Percentiles rank a stretch among this genome's conserved stretches.
Evolutionary conservation across 2,329 filamentous ascomycete genomes (phyloP).

Genomic region (Blumeriella jaapii): DNA sequence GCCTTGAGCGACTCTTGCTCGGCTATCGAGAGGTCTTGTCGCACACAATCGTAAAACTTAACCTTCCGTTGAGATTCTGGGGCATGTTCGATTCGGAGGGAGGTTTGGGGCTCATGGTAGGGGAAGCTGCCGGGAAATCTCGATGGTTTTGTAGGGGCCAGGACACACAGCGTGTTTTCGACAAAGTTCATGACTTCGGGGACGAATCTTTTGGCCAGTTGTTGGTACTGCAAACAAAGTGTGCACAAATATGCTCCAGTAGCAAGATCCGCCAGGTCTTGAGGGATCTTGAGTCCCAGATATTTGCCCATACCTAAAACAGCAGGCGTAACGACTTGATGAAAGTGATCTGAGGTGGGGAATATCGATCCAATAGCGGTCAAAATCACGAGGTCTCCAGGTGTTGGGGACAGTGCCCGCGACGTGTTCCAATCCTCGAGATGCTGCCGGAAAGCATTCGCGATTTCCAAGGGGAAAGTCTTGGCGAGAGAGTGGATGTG

Average conservation of each 20-base stretch:
- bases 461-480: constrained; percentile 67
- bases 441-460: constrained; percentile 64
- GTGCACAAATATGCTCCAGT: constrained; percentile 71
- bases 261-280: constrained; percentile 52
- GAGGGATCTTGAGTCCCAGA: constrained; percentile 64
- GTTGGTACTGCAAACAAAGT: constrained; percentile 72
- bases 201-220: constrained; percentile 72
- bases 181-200: constrained; percentile 80
- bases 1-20: constrained; percentile 35
- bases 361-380: constrained; percentile 78
- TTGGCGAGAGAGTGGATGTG: constrained; percentile 91
- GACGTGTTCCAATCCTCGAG: constrained; percentile 43
- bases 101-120: constrained; percentile 41
- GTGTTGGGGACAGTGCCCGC: constrained; percentile 41
- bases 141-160: constrained; percentile 45
- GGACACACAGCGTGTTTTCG: constrained; percentile 57
- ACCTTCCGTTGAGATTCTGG: constrained; percentile 39
- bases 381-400: constrained; percentile 69
- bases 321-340: constrained; percentile 84
- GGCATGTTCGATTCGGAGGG: constrained; percentile 38
- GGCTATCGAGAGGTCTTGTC: constrained; percentile 15
- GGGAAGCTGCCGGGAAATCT: constrained; percentile 46
- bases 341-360: constrained; percentile 94
- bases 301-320: constrained; percentile 76
- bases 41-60: constrained; percentile 45